A percentile compares a stretch with the other conserved stretches of the same genome.
phyloP scores from a whole-genome alignment of 352 stramenopile species.

The Phytophthora macrochlamydospora region DNA sequence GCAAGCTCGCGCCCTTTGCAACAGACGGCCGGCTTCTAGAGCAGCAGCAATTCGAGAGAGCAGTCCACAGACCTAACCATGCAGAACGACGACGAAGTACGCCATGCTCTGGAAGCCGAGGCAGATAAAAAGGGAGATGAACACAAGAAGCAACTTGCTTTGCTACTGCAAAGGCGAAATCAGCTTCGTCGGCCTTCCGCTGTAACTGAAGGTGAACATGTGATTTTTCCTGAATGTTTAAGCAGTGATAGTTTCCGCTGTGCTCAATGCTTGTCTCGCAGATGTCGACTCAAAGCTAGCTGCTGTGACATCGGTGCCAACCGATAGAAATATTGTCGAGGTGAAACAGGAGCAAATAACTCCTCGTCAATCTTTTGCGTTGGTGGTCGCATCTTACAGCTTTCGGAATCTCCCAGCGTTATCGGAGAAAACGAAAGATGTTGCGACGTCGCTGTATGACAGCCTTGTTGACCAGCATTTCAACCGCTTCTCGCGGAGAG shows the following conservation, averaged over 20 bases:
- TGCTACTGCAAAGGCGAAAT: conserved; percentile 47
- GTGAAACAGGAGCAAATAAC: conserved; percentile 5
- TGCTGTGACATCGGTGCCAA: no score
- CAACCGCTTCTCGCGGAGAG: conserved; percentile 50
- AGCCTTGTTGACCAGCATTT: conserved; percentile 59
- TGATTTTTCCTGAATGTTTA: background rate
- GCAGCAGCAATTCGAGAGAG: conserved; percentile 12
- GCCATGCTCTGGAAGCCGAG: conserved; percentile 23
- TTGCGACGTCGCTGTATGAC: conserved; percentile 57
- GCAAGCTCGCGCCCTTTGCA: conserved; percentile 22
- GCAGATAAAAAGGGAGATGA: conserved; percentile 33
- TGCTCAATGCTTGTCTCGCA: conserved; percentile 4
- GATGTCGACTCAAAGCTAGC: background rate
- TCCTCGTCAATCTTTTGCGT: conserved; percentile 42
- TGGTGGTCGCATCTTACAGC: conserved; percentile 57
- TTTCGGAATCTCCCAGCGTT: conserved; percentile 64
- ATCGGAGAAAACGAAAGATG: conserved; percentile 60
- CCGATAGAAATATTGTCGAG: conserved; percentile 1
- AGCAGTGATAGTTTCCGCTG: background rate
- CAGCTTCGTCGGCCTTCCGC: conserved; percentile 30
- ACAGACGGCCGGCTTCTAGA: conserved; percentile 14
- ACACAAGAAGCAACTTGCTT: conserved; percentile 45
- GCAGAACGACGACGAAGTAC: conserved; percentile 48
- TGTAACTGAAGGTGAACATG: conserved; percentile 18
- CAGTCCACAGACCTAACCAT: conserved; percentile 27